A percentile compares a stretch with the other conserved stretches of the same genome.
Conservation (phyloP, 75 land plant species). For the Cryptomeria japonica region DNA sequence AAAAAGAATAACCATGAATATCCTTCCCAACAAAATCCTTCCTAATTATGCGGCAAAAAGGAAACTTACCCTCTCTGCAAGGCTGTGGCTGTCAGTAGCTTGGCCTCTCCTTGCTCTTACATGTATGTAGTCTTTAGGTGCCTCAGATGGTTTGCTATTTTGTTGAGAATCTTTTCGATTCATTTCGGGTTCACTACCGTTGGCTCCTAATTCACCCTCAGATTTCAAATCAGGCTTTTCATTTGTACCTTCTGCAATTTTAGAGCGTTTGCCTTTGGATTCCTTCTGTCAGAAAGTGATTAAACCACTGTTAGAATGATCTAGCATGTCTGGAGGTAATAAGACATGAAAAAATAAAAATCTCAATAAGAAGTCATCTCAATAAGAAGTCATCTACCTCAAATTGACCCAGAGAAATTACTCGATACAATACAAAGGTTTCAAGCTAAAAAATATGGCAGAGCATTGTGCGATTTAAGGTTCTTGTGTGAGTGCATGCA, state of each 20-base stretch:
- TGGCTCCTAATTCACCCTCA: not conserved
- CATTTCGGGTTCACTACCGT: not conserved
- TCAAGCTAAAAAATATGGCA: not conserved
- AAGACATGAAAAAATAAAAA: not conserved
- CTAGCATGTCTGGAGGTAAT: too few species aligned
- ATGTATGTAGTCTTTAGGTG: conserved; percentile 38
- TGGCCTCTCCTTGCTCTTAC: conserved; percentile 32
- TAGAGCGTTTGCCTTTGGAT: conserved; percentile 24
- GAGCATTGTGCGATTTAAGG: not conserved
- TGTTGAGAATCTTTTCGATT: conserved; percentile 3
- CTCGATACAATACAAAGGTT: not conserved
- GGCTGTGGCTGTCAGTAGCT: conserved; percentile 32
- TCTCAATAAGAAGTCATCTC: not conserved
- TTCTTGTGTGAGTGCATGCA: not conserved
- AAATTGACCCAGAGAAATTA: not conserved
- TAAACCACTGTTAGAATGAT: not conserved
- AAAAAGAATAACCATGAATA: not conserved
- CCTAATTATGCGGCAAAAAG: not conserved
- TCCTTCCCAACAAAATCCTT: not conserved
- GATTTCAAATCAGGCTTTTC: conserved; percentile 2
- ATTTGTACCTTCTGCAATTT: not conserved
- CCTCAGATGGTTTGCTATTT: conserved; percentile 44
- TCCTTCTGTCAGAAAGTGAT: conserved; percentile 17
- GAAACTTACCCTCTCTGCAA: conserved; percentile 21
- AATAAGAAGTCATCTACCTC: not conserved